phyloP scores from a whole-genome alignment of 164 flowering plant genomes.

The Euptelea pleiosperma region DNA sequence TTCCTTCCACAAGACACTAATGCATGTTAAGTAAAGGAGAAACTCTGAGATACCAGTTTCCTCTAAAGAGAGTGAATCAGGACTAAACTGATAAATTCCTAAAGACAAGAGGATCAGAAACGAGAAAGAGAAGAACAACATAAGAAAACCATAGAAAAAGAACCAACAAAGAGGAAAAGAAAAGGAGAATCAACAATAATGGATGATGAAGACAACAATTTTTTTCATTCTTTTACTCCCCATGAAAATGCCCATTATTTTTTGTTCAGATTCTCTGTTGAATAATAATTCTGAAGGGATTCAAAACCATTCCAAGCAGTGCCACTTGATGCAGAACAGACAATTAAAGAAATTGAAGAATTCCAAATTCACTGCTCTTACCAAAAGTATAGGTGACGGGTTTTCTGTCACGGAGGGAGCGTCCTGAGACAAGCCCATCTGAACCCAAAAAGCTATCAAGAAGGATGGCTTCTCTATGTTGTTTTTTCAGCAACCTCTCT shows the following conservation, averaged over 20 bases:
- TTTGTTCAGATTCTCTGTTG: no score
- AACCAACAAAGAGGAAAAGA: not conserved
- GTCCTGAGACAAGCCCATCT: conserved; percentile 86
- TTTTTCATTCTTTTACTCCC: not conserved
- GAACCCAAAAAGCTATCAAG: conserved; percentile 66
- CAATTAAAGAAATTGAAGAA: not conserved
- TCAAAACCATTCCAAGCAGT: not conserved
- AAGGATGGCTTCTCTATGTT: conserved; percentile 91
- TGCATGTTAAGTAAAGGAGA: no score
- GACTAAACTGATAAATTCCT: no score
- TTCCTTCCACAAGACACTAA: no score
- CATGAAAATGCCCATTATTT: no score
- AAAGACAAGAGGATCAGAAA: no score
- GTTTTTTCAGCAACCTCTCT: conserved; percentile 89
- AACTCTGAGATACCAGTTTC: no score
- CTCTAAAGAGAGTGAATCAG: no score
- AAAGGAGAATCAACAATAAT: not conserved
- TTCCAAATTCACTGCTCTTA: conserved; percentile 30
- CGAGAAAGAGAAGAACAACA: no score
- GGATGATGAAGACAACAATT: not conserved
- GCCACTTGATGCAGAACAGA: not conserved
- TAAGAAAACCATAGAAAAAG: not conserved
- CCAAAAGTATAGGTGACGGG: conserved; percentile 98
- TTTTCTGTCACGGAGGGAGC: conserved; percentile 95
- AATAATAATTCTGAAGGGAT: no score